A percentile compares a stretch with the other conserved stretches of the same genome.
Evolutionary conservation across 495 filamentous ascomycete genomes (phyloP).

Genomic region (Pyrenula massariospora): DNA sequence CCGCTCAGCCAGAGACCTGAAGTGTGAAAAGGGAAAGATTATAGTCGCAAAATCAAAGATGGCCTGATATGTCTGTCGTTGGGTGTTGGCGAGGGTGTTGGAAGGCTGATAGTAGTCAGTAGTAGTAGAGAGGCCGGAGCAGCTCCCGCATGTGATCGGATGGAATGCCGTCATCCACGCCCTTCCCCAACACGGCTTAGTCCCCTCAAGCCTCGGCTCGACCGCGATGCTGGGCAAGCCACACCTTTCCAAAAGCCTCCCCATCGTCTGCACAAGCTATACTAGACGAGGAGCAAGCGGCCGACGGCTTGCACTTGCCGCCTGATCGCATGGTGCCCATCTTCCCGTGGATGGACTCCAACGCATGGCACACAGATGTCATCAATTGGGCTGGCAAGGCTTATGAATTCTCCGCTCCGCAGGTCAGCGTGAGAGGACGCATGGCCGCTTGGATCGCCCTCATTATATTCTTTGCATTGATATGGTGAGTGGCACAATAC

Average conservation of each 20-base stretch:
- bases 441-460: conserved; percentile 39
- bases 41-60: no score
- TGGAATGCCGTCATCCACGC: background rate
- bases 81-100: background rate
- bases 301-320: no score
- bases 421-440: conserved; percentile 36
- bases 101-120: background rate
- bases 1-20: no score
- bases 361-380: conserved; percentile 39
- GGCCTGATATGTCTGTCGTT: no score
- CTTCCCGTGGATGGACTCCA: conserved; percentile 6
- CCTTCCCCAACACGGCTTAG: background rate
- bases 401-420: conserved; percentile 34
- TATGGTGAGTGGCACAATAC: conserved; percentile 28
- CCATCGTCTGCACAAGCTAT: no score
- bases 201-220: conserved; percentile 4
- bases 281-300: no score
- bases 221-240: background rate
- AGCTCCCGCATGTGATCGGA: background rate
- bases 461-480: conserved; percentile 37
- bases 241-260: no score
- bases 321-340: conserved; percentile 4
- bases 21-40: no score
- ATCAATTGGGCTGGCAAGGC: conserved; percentile 33
- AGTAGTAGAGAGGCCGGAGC: background rate